phyloP scores from a whole-genome alignment of 352 stramenopile species.

The Phytopythium ostracodes region DNA sequence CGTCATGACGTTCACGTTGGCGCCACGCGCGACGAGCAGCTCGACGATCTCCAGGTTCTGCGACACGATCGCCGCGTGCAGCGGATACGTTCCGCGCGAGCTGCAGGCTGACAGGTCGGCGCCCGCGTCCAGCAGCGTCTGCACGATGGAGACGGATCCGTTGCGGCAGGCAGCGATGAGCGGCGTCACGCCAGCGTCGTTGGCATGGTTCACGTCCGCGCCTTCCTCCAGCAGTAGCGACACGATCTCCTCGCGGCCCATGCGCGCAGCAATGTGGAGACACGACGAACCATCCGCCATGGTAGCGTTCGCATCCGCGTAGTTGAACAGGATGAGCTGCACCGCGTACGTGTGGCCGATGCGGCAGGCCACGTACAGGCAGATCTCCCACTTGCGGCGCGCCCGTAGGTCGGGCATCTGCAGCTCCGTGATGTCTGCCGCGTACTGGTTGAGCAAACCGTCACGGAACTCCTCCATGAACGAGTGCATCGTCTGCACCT shows the following conservation, averaged over 20 bases:
- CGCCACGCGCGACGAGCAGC: conserved; percentile 53
- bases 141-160: conserved; percentile 48
- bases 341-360: conserved; percentile 72
- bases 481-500: conserved; percentile 66
- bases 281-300: conserved; percentile 65
- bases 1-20: conserved; percentile 68
- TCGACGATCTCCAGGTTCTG: conserved; percentile 64
- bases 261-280: conserved; percentile 67
- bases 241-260: conserved; percentile 65
- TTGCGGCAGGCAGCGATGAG: conserved; percentile 70
- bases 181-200: conserved; percentile 60
- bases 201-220: conserved; percentile 55
- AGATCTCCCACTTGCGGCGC: conserved; percentile 67
- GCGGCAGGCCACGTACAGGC: conserved; percentile 63
- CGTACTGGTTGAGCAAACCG: conserved; percentile 56
- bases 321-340: conserved; percentile 73
- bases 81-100: conserved; percentile 50
- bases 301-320: conserved; percentile 52
- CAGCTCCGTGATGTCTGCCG: conserved; percentile 58
- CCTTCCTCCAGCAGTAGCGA: conserved; percentile 59
- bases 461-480: conserved; percentile 83
- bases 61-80: conserved; percentile 65
- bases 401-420: conserved; percentile 36
- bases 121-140: conserved; percentile 45
- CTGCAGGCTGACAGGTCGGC: conserved; percentile 41